Evolutionary conservation across 192 early-diverging fungal species (phyloP), one percentile per base, ranked within the genome.

Genomic region (Thamnidium elegans): DNA sequence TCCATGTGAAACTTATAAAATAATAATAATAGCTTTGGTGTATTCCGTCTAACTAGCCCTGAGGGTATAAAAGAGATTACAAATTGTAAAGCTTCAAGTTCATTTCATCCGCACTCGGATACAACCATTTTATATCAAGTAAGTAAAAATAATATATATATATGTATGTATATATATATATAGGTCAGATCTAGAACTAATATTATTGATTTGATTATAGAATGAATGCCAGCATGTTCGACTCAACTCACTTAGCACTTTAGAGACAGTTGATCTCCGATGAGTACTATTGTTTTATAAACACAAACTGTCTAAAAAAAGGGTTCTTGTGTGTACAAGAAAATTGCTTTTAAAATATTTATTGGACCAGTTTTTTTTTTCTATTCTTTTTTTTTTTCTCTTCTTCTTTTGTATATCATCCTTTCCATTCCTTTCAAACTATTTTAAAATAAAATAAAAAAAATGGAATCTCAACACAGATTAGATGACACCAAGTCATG

Each of bases 21-120:
- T 30, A 23, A 13, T 55, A 54, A 36, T 10, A 8, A 9, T 50
- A 85, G 85, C 43, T 86, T 84, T 71, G 92, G 94, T 50, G 83
- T 94, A 11, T 96, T 95, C 67, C 81, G 93, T 7, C 68, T 96
- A 59, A 94, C 94, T n/a, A 90, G 93, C 67, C 91, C 92, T 30
- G 80, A 84, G 5, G 93, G 93, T 32, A 68, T 96, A n/a, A 80
- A 92, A 50, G 72, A 84, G 6, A 89, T 96, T 45, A 82, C 82
- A 46, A 84, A 79, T 7, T 95, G 93, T 66, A 78, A 77, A 39
- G 72, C 85, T 53, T 82, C 83, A 62, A 73, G 77, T 6, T 72
- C 84, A 3, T 96, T 96, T 65, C 94, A 96, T 70, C 94, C 92
- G n/a, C 94, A 96, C 62, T 72, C 79, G 15, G 77, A 84, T 58